These are phyloP conservation scores for Geranium incanum DNA, from an alignment of 441 rosid species.

Conservation along the genomic window DNA sequence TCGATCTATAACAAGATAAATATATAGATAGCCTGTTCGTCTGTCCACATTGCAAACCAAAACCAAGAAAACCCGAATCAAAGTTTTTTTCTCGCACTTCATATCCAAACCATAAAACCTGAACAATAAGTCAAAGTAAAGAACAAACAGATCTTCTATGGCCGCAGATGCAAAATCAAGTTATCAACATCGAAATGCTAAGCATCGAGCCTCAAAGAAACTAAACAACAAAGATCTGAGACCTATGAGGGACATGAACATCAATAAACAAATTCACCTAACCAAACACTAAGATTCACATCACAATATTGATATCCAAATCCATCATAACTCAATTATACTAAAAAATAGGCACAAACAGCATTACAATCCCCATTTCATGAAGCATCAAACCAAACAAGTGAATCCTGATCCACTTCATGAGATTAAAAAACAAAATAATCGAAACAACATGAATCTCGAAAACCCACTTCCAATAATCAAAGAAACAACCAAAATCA, in stretches of 20 bases:
- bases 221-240: too few species aligned
- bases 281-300: neutral
- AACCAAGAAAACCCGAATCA: neutral
- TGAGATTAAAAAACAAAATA: neutral
- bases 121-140: too few species aligned
- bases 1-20: slow-evolving; percentile 15
- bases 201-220: too few species aligned
- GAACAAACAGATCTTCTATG: too few species aligned
- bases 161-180: too few species aligned
- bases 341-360: neutral
- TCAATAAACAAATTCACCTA: neutral
- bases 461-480: slow-evolving; percentile 7
- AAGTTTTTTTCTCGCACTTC: too few species aligned
- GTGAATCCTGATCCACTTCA: neutral
- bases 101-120: too few species aligned
- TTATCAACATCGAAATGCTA: too few species aligned
- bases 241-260: too few species aligned
- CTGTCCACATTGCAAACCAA: slow-evolving; percentile 14
- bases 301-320: neutral
- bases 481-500: slow-evolving; percentile 7
- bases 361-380: neutral
- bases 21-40: slow-evolving; percentile 5
- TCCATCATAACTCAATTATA: neutral
- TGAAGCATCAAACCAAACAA: neutral
- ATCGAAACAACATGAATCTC: neutral